Percentiles rank a stretch among this genome's conserved stretches.
Evolutionary conservation across 2,329 filamentous ascomycete species (phyloP).

Genomic region (Colletotrichum liaoningense): DNA sequence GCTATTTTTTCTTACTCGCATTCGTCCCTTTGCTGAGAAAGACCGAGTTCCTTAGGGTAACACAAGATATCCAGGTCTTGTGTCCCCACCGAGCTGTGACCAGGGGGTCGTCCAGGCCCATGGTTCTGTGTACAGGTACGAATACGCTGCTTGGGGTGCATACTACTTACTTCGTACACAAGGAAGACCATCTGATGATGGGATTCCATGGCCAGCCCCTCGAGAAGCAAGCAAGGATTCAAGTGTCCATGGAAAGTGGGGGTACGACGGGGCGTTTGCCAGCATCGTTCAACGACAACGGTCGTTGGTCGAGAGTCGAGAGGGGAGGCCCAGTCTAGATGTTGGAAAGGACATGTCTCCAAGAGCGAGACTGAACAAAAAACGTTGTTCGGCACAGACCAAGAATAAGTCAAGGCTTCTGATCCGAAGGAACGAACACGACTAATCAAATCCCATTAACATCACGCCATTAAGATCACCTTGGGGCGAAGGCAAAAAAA

Average conservation of each 20-base stretch:
- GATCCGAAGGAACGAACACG: background rate
- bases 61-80: background rate
- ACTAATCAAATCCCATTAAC: background rate
- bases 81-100: background rate
- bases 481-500: background rate
- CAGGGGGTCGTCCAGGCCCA: background rate
- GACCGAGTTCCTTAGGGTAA: background rate
- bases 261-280: background rate
- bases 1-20: background rate
- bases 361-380: no score
- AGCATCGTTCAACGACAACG: background rate
- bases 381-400: background rate
- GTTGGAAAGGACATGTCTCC: no score
- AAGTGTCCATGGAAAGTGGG: background rate
- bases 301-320: background rate
- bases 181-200: background rate
- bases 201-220: background rate
- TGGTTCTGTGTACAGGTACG: background rate
- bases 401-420: background rate
- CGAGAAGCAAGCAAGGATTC: background rate
- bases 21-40: background rate
- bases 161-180: background rate
- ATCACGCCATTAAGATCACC: background rate
- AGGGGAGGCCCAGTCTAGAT: no score
- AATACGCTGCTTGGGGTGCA: background rate